A percentile compares a stretch with the other conserved stretches of the same genome.
phyloP scores from a whole-genome alignment of 768 basidiomycete genomes.

The Paxillus ammoniavirescens region DNA sequence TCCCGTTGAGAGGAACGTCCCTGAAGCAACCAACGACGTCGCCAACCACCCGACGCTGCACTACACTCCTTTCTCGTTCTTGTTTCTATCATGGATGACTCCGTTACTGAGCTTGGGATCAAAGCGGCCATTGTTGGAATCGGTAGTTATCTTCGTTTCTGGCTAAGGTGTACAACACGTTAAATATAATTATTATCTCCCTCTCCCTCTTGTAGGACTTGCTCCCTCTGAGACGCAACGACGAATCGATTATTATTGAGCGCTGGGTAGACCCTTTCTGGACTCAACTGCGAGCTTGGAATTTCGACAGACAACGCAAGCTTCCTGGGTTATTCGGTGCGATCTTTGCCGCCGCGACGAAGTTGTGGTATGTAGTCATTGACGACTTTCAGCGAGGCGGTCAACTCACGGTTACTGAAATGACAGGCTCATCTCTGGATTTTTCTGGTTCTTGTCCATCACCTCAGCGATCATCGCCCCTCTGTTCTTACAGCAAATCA shows the following conservation, averaged over 20 bases:
- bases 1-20: slow-evolving; percentile 13
- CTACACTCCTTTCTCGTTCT: slow-evolving; percentile 6
- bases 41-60: slow-evolving; percentile 12
- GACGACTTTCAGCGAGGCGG: background rate
- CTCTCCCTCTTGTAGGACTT: slow-evolving; percentile 17
- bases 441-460: slow-evolving; percentile 30
- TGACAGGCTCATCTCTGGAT: slow-evolving; percentile 22
- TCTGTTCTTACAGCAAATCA: slow-evolving; percentile 27
- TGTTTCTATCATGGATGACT: slow-evolving; percentile 20
- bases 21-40: slow-evolving; percentile 6
- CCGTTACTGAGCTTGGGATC: slow-evolving; percentile 6
- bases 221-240: slow-evolving; percentile 24
- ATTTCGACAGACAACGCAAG: slow-evolving; percentile 13
- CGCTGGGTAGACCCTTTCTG: slow-evolving; percentile 25
- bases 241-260: slow-evolving; percentile 24
- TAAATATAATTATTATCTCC: slow-evolving; percentile 13
- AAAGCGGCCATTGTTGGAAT: slow-evolving; percentile 16
- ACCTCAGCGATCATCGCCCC: slow-evolving; percentile 21
- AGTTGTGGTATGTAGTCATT: slow-evolving; percentile 13
- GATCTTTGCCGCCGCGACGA: slow-evolving; percentile 15
- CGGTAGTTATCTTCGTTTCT: slow-evolving; percentile 17
- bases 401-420: background rate
- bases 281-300: slow-evolving; percentile 18
- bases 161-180: slow-evolving; percentile 21
- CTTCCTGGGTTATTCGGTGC: slow-evolving; percentile 15